A percentile compares a stretch with the other conserved stretches of the same genome.
phyloP scores from a whole-genome alignment of 1,284 basidiomycete genomes.

The Ceratobasidium sp. region DNA sequence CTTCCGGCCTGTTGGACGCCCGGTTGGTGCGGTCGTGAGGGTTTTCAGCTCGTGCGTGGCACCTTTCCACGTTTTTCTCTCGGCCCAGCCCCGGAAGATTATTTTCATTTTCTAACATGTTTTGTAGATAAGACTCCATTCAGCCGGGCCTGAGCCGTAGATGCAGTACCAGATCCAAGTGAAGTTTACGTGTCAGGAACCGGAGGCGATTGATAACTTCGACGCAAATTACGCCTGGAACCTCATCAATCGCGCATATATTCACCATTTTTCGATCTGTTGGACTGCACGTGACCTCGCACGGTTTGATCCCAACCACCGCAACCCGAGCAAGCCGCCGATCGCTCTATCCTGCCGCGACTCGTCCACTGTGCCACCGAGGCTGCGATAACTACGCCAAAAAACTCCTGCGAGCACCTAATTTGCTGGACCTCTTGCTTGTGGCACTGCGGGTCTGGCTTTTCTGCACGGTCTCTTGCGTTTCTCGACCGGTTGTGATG shows the following conservation, averaged over 20 bases:
- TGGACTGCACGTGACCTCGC: not conserved
- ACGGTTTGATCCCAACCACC: not conserved
- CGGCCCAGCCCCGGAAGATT: too few species aligned
- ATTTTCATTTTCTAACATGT: too few species aligned
- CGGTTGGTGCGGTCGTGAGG: constrained; percentile 2
- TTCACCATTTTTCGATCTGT: not conserved
- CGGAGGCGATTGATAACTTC: not conserved
- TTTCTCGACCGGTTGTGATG: too few species aligned
- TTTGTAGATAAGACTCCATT: constrained; percentile 1
- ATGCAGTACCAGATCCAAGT: too few species aligned
- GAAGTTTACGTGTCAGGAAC: too few species aligned
- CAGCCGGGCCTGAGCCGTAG: too few species aligned
- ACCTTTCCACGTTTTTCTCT: not conserved
- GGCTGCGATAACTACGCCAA: too few species aligned
- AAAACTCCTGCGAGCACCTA: too few species aligned
- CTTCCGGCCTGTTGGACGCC: not conserved
- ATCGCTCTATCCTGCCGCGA: not conserved
- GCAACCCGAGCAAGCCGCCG: not conserved
- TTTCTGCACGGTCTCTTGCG: too few species aligned
- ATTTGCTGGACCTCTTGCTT: too few species aligned
- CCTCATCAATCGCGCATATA: not conserved
- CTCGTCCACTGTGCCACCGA: too few species aligned
- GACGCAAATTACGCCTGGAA: not conserved
- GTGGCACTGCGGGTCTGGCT: too few species aligned
- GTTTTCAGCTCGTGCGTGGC: not conserved